Conservation (phyloP, 768 basidiomycete genomes). For the Mycena olivaceomarginata region DNA sequence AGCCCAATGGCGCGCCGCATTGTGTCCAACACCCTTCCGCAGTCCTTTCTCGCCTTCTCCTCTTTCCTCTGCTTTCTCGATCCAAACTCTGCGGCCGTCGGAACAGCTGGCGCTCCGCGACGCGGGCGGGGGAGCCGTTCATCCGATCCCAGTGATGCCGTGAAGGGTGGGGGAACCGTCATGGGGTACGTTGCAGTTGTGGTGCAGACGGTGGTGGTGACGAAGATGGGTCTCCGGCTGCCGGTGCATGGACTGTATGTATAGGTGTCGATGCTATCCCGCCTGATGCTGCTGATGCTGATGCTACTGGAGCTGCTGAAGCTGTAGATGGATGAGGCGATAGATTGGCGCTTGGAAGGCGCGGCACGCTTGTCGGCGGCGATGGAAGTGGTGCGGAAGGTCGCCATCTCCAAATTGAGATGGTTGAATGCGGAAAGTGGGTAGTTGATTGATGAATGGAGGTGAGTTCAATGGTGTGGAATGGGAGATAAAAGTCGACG, state of each 20-base stretch:
- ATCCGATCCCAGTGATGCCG: slow-evolving; percentile 27
- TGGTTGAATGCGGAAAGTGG: neutral
- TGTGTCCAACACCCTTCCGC: neutral
- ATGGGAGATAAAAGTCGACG: neutral
- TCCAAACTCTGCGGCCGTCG: neutral
- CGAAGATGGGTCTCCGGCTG: slow-evolving; percentile 5
- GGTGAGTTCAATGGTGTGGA: too few species aligned
- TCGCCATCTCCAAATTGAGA: neutral
- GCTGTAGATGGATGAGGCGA: neutral
- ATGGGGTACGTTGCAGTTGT: neutral
- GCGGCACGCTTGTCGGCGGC: neutral
- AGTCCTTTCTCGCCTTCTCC: too few species aligned
- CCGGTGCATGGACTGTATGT: too few species aligned
- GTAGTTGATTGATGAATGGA: too few species aligned
- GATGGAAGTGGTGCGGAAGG: slow-evolving; percentile 26
- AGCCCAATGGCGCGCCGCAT: slow-evolving; percentile 8
- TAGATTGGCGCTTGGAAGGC: neutral
- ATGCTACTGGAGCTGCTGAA: neutral
- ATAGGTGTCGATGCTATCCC: too few species aligned
- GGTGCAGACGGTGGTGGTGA: slow-evolving; percentile 23
- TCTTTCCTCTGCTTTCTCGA: neutral
- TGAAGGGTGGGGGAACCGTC: slow-evolving; percentile 35
- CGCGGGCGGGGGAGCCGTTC: slow-evolving; percentile 17
- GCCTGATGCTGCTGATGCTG: too few species aligned
- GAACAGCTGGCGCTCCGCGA: slow-evolving; percentile 26